phyloP scores from a whole-genome alignment of 805 yeast species.

The Blastobotrys peoriensis region DNA sequence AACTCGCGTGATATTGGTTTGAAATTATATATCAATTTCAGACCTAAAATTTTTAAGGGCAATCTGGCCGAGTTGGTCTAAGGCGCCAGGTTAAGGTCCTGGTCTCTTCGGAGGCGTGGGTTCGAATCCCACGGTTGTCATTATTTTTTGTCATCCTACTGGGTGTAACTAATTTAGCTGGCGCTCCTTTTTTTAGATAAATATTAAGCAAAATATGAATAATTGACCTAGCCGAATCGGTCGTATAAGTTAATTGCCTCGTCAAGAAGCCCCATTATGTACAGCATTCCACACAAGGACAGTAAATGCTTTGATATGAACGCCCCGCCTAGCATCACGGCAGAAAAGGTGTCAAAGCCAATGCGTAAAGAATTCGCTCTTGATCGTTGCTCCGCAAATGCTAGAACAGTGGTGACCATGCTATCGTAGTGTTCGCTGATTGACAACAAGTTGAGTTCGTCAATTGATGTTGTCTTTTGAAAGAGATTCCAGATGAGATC shows the following conservation, averaged over 20 bases:
- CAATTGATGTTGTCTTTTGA: background rate
- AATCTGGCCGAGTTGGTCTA: slow-evolving; percentile 67
- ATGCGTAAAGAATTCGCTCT: background rate
- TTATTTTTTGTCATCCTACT: slow-evolving; percentile 27
- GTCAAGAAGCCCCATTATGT: background rate
- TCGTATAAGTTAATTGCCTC: background rate
- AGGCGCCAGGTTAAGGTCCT: slow-evolving; percentile 73
- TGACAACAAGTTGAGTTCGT: background rate
- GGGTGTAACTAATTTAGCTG: background rate
- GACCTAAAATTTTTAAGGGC: slow-evolving; percentile 31
- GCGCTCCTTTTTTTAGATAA: no score
- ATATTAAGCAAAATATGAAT: background rate
- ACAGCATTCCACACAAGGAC: background rate
- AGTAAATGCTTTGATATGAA: background rate
- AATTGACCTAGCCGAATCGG: background rate
- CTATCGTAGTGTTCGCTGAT: background rate
- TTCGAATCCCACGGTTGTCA: slow-evolving; percentile 80
- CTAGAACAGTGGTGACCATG: background rate
- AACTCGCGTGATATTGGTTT: no score
- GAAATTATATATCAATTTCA: no score
- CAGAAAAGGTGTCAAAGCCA: background rate
- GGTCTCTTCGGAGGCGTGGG: slow-evolving; percentile 83
- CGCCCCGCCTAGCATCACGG: background rate
- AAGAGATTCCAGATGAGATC: background rate
- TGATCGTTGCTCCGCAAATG: background rate